A percentile compares a stretch with the other conserved stretches of the same genome.
These are phyloP conservation scores for Ambrosiella cleistominuta DNA, from an alignment of 2,329 filamentous ascomycete genomes.

Conservation along the genomic window DNA sequence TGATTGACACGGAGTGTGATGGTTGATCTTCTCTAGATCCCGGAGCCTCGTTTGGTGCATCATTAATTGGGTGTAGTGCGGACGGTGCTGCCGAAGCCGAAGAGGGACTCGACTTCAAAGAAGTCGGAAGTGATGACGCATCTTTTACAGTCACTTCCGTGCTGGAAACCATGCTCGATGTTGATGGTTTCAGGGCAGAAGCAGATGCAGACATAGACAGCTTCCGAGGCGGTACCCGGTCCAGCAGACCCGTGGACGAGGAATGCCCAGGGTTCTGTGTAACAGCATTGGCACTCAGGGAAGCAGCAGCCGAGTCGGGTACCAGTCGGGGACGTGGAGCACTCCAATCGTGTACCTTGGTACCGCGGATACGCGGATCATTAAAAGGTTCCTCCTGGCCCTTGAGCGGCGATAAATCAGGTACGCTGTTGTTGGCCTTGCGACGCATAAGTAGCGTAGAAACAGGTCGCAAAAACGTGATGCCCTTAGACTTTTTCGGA, in stretches of 20 bases:
- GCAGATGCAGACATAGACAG: conserved; percentile 7
- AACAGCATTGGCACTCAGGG: not conserved
- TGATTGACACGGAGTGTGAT: conserved; percentile 9
- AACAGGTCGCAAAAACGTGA: conserved; percentile 42
- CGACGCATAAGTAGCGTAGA: conserved; percentile 40
- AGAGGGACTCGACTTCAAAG: conserved; percentile 7
- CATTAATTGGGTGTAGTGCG: not conserved
- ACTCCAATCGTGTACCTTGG: conserved; percentile 47
- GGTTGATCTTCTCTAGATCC: not conserved
- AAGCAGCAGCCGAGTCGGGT: conserved; percentile 7
- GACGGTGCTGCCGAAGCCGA: not conserved
- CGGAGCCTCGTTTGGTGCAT: not conserved
- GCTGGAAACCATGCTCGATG: not conserved
- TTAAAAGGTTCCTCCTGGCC: conserved; percentile 31
- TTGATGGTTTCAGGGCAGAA: not conserved
- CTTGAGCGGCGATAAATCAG: conserved; percentile 25
- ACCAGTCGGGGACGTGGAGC: conserved; percentile 31
- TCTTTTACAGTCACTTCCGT: not conserved
- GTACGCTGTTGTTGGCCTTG: conserved; percentile 32
- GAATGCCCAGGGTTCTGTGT: not conserved
- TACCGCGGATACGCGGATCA: conserved; percentile 47
- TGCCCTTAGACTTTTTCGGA: conserved; percentile 32
- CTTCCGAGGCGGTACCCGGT: not conserved
- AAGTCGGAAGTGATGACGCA: conserved; percentile 1
- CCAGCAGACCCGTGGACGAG: not conserved